phyloP scores from a whole-genome alignment of 148 eudicot genomes.

The Dianthus caryophyllus region DNA sequence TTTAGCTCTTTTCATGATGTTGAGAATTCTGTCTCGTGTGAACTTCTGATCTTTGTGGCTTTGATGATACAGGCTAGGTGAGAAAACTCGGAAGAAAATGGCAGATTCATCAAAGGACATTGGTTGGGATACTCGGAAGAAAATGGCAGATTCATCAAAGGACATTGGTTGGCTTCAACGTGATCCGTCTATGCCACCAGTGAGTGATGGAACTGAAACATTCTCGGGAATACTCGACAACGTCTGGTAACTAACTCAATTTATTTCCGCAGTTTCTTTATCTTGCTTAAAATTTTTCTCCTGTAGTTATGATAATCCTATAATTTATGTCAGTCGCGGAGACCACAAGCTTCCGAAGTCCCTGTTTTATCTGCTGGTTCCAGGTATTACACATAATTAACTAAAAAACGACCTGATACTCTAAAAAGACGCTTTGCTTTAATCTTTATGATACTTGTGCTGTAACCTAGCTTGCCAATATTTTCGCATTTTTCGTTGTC shows the following conservation, averaged over 20 bases:
- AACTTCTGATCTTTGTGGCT: too few species aligned
- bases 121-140: constrained; percentile 91
- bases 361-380: constrained; percentile 79
- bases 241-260: constrained; percentile 44
- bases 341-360: constrained; percentile 79
- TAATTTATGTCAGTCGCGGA: constrained; percentile 63
- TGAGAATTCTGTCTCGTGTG: too few species aligned
- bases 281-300: constrained; percentile 11
- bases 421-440: background rate
- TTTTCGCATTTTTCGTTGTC: background rate
- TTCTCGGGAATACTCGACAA: constrained; percentile 81
- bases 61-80: constrained; percentile 54
- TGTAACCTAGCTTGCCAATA: too few species aligned
- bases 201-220: constrained; percentile 86
- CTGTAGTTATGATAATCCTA: constrained; percentile 1
- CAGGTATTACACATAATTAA: constrained; percentile 51
- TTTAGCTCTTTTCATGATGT: too few species aligned
- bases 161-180: constrained; percentile 96
- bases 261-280: background rate
- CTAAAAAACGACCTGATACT: constrained; percentile 1
- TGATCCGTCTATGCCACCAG: constrained; percentile 72
- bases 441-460: background rate
- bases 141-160: constrained; percentile 88
- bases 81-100: constrained; percentile 65
- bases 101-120: constrained; percentile 94